Percentiles rank a stretch among this genome's conserved stretches.
Evolutionary conservation across 2,329 filamentous ascomycete genomes (phyloP).

Genomic region (Aureobasidium musti): DNA sequence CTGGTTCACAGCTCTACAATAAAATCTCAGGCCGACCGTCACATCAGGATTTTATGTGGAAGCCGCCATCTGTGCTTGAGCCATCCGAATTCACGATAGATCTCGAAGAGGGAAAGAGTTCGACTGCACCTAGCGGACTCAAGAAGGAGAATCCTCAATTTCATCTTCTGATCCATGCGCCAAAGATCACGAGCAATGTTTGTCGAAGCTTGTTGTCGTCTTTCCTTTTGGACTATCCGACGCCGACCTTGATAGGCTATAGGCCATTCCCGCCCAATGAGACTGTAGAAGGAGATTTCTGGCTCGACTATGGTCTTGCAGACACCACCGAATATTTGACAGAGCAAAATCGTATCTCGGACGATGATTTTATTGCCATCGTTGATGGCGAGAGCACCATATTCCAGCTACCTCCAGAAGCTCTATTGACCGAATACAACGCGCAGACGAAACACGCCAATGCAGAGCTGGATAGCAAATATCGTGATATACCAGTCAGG

Average conservation of each 20-base stretch:
- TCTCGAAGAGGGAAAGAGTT: conserved; percentile 12
- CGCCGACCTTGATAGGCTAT: conserved; percentile 26
- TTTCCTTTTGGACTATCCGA: conserved; percentile 21
- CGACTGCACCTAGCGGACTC: conserved; percentile 1
- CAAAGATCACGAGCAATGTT: conserved; percentile 23
- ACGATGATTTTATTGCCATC: conserved; percentile 9
- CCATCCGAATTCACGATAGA: conserved; percentile 13
- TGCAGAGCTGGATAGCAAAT: conserved; percentile 5
- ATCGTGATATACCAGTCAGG: conserved; percentile 11
- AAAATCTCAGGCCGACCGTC: conserved; percentile 22
- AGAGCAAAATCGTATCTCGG: conserved; percentile 6
- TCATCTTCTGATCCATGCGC: conserved; percentile 28
- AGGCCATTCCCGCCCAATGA: not conserved
- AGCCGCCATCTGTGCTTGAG: conserved; percentile 13
- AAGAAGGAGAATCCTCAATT: conserved; percentile 28
- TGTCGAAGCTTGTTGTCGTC: conserved; percentile 24
- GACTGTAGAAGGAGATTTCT: conserved; percentile 16
- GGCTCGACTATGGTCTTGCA: conserved; percentile 24
- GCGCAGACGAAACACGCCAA: conserved; percentile 2
- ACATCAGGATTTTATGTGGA: conserved; percentile 17
- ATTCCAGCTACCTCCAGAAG: conserved; percentile 22
- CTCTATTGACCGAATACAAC: conserved; percentile 18
- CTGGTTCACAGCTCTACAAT: conserved; percentile 22
- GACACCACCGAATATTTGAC: conserved; percentile 11
- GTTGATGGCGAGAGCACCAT: conserved; percentile 27